Conservation (phyloP, 1,284 basidiomycete genomes). For the Tylopilus sp. region DNA sequence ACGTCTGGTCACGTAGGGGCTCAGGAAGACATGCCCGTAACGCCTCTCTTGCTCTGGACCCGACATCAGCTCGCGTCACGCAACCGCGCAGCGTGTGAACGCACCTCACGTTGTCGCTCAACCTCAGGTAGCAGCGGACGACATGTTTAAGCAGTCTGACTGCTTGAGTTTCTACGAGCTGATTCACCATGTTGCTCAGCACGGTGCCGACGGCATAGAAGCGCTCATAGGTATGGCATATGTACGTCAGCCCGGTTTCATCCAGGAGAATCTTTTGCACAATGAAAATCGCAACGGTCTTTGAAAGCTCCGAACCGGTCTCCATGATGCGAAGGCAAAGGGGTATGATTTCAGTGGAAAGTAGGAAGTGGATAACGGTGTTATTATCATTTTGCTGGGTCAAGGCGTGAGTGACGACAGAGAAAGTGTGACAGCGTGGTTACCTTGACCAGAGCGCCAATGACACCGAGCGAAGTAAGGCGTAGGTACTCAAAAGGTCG, state of each 20-base stretch:
- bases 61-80: constrained; percentile 11
- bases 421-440: constrained; percentile 6
- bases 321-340: constrained; percentile 99
- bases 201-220: constrained; percentile 99
- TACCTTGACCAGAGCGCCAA: constrained; percentile 96
- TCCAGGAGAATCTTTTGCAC: constrained; percentile 99
- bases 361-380: constrained; percentile 97
- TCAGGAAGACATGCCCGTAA: constrained; percentile 96
- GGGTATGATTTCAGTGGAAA: constrained; percentile 99
- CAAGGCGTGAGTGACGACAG: constrained; percentile 3
- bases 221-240: constrained; percentile 98
- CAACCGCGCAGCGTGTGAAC: constrained; percentile 29
- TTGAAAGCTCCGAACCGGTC: constrained; percentile 97
- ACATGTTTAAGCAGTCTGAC: constrained; percentile 97
- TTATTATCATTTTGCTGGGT: constrained; percentile 96
- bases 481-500: constrained; percentile 98
- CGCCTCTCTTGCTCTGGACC: constrained; percentile 85
- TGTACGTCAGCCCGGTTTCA: constrained; percentile 97
- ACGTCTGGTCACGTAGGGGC: constrained; percentile 92
- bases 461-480: constrained; percentile 96
- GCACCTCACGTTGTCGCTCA: constrained; percentile 94
- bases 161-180: constrained; percentile 95
- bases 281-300: constrained; percentile 99
- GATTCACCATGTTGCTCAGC: constrained; percentile 97
- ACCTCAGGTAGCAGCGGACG: constrained; percentile 92